Base-by-base conservation (phyloP, 148 eudicot species). In the Polygonum maritimum region DNA sequence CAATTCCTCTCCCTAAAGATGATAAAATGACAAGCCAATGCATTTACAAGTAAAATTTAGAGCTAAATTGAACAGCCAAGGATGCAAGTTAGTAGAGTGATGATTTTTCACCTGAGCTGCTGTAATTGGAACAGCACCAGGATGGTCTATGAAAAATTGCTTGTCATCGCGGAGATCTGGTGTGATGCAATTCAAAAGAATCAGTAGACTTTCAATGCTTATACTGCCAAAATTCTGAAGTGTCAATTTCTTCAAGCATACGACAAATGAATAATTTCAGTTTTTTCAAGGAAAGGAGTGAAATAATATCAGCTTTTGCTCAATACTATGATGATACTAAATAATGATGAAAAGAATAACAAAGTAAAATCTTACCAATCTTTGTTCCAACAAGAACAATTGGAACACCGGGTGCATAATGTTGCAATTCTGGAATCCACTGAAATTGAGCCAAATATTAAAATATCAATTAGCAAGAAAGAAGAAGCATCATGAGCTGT, bases 331-430 rank as follows among this genome's bases (percentile, higher is more conserved):
- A 62, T 31, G 69, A 62, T 62, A 38, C 71, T 35, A 36, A 4
- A 67, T 67, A 15, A 15, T 5, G 11, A 67, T 67, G 19, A 33
- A 63, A 18, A 63, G 70, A 63, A 63, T 40, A 15, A 67, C 7
- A 67, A 67, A 67, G 45, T 67, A 36, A 67, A 67, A n/a, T 67
- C 71, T 67, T 5, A 90, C 97, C 97, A 47, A 90, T 90, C 86
- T 92, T 92, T 76, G 97, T 88, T 82, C 94, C 97, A 71, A 92
- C 92, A 80, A 92, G 91, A 79, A 92, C 86, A 52, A 92, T 74
- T 75, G 97, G 94, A 69, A 92, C 94, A 62, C 94, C 92, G 51
- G 97, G 94, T 78, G 92, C 97, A 87, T 92, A 90, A 86, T 90
- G 94, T 88, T 90, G 86, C 86, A 90, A 81, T 81, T 92, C 97